Percentiles rank a stretch among this genome's conserved stretches.
These are phyloP conservation scores for Penicillium freii DNA, from an alignment of 2,329 filamentous ascomycete genomes.

Conservation along the genomic window DNA sequence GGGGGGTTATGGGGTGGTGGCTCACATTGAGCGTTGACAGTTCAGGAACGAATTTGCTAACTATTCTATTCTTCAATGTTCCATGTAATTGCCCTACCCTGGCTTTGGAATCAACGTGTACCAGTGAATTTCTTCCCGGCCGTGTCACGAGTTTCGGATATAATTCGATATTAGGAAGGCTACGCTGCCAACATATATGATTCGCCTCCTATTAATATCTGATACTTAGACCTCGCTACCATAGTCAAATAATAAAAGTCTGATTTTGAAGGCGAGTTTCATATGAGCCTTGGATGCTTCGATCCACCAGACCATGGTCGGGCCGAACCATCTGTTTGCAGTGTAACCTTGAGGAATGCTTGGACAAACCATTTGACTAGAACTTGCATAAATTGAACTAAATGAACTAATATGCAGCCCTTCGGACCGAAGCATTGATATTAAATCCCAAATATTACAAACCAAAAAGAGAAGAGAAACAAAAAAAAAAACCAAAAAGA, in stretches of 20 bases:
- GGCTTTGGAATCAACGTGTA: conserved; percentile 1
- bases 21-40: background rate
- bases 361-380: background rate
- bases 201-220: conserved; percentile 4
- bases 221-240: conserved; percentile 2
- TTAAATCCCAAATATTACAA: background rate
- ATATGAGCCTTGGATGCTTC: background rate
- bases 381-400: background rate
- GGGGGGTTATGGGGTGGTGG: background rate
- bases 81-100: background rate
- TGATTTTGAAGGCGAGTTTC: background rate
- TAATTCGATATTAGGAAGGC: conserved; percentile 3
- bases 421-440: background rate
- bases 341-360: background rate
- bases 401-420: background rate
- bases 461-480: too few species aligned
- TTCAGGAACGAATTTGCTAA: background rate
- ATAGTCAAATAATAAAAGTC: background rate
- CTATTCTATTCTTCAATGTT: background rate
- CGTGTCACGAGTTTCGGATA: conserved; percentile 24
- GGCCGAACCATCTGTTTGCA: background rate
- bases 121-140: conserved; percentile 7
- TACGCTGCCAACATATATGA: background rate
- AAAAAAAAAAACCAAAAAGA: background rate
- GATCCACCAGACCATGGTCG: background rate